Evolutionary conservation across 495 filamentous ascomycete genomes (phyloP).

Genomic region (Penicillium ochrochloron): DNA sequence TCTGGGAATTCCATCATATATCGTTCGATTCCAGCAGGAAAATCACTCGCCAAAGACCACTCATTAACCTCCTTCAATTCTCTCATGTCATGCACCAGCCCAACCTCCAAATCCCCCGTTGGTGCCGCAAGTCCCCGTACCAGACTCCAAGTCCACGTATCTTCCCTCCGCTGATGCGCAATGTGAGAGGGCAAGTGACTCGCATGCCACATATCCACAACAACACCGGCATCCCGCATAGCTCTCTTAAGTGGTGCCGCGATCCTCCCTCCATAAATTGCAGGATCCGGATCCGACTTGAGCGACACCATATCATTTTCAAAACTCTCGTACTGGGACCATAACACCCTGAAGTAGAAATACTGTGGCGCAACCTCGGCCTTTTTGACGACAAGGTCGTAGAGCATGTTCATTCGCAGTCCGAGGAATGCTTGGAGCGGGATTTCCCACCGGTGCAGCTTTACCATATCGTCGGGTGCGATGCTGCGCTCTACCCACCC

Average conservation of each 20-base stretch:
- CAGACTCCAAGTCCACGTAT: conserved; percentile 9
- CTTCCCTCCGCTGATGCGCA: not conserved
- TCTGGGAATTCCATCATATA: not conserved
- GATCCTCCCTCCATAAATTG: not conserved
- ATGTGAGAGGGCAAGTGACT: not conserved
- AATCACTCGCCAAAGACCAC: not conserved
- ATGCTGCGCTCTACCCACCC: conserved; percentile 13
- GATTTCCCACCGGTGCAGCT: conserved; percentile 11
- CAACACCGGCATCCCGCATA: conserved; percentile 7
- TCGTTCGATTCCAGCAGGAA: not conserved
- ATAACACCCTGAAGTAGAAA: conserved; percentile 13
- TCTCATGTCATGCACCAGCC: conserved; percentile 5
- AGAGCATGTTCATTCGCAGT: conserved; percentile 11
- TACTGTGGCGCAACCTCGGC: conserved; percentile 1
- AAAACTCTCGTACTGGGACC: conserved; percentile 1
- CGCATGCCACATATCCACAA: conserved; percentile 11
- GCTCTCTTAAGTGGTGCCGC: conserved; percentile 1
- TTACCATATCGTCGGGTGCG: not conserved
- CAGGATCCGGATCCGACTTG: not conserved
- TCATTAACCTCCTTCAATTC: conserved; percentile 7
- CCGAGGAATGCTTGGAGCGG: conserved; percentile 3
- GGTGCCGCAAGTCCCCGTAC: conserved; percentile 1
- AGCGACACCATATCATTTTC: not conserved
- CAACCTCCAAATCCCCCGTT: not conserved
- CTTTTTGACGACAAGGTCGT: conserved; percentile 8